phyloP scores from a whole-genome alignment of 352 stramenopile species.

The Phytophthora podocarpi region DNA sequence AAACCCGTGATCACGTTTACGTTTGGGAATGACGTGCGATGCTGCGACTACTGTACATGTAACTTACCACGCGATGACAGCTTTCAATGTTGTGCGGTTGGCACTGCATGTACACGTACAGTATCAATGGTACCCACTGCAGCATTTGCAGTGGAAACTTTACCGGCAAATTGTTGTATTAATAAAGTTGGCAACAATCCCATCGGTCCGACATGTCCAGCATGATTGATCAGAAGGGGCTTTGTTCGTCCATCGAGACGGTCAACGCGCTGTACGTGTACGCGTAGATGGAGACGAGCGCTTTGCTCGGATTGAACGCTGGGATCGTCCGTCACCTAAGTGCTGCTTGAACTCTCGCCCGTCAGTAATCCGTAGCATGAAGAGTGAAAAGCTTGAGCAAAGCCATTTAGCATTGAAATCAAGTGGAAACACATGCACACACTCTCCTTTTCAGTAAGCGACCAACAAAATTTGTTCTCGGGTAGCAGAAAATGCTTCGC shows the following conservation, averaged over 20 bases:
- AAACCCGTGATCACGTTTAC: slow-evolving; percentile 8
- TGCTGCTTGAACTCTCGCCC: background rate
- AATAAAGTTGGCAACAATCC: no score
- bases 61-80: no score
- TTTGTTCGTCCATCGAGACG: slow-evolving; percentile 24
- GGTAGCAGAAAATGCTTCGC: background rate
- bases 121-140: no score
- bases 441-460: background rate
- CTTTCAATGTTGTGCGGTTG: no score
- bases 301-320: background rate
- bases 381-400: slow-evolving; percentile 14
- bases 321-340: slow-evolving; percentile 4
- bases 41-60: no score
- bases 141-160: no score
- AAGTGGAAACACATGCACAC: background rate
- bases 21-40: no score
- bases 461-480: background rate
- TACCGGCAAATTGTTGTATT: no score
- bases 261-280: background rate
- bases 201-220: background rate
- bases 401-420: slow-evolving; percentile 23
- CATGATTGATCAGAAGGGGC: slow-evolving; percentile 19
- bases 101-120: no score
- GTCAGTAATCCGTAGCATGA: slow-evolving; percentile 21
- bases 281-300: slow-evolving; percentile 8